Base-by-base conservation (phyloP, 1,284 basidiomycete genomes). In the Cutaneotrichosporon cyanovorans region DNA sequence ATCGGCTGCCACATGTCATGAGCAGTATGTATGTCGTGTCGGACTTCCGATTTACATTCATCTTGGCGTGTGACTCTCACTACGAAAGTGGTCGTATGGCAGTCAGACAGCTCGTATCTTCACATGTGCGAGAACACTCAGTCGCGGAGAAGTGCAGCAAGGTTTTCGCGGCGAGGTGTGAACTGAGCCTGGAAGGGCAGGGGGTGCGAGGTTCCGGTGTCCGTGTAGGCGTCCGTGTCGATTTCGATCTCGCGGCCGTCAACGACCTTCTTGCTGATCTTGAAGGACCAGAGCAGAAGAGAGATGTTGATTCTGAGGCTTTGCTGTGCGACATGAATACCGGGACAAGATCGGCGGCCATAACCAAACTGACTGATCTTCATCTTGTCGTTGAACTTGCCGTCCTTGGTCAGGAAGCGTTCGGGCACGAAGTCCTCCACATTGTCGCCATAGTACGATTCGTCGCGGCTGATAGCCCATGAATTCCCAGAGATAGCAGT, bases 321-420 rank as follows among this genome's bases (percentile, higher is more conserved):
- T 21, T 65, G 55, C 42, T 65, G 63, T 19, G 70, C 72, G 5
- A 73, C 57, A 33, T 73, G 62, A 23, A 63, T 48, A 7, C 70
- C 71, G 15, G 66, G 61, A 34, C 68, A 70, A 16, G 67, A 46
- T 11, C 55, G 50, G 41, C 60, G 55, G 0, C 61, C 61, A 23
- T 60, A 60, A 6, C 57, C 61, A 10, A 56, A 60, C 42, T 58
- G 57, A 34, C 48, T 45, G 34, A 50, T 42, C 30, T 57, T 55
- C 42, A 55, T 46, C 18, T 10, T 22, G 10, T 45, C 35, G 40
- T 55, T 49, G 23, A 50, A 48, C 15, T 38, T 30, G n/a, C 45
- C 50, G 16, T 55, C 46, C 10, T 44, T 38, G 34, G 30, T 37
- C 9, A 62, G 44, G 47, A 50, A 62, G 2, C 60, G 51, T 25